phyloP scores from a whole-genome alignment of 139 green algal species.

The Closterium sp. region DNA sequence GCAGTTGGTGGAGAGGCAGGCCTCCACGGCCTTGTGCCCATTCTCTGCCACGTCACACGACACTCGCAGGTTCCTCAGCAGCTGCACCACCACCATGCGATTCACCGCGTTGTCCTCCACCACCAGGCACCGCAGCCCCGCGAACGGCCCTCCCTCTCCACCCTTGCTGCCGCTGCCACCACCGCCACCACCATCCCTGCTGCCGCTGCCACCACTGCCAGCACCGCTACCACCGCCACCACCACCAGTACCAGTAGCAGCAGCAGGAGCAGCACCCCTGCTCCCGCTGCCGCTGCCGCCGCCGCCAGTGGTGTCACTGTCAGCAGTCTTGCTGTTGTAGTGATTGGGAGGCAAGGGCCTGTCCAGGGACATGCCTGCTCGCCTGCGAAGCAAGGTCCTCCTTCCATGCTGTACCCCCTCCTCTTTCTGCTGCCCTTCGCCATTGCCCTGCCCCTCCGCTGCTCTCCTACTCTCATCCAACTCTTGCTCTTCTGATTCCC shows the following conservation, averaged over 20 bases:
- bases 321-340: background rate
- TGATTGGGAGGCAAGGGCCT: background rate
- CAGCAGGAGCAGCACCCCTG: background rate
- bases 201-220: too few species aligned
- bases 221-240: too few species aligned
- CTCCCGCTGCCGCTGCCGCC: background rate
- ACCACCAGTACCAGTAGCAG: too few species aligned
- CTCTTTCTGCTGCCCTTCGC: too few species aligned
- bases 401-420: background rate
- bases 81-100: background rate
- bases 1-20: background rate
- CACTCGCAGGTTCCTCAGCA: background rate
- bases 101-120: background rate
- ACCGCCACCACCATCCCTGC: too few species aligned
- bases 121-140: background rate
- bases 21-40: background rate
- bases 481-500: background rate
- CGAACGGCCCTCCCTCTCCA: background rate
- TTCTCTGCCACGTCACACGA: background rate
- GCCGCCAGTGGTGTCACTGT: too few species aligned
- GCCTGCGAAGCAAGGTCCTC: background rate
- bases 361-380: background rate
- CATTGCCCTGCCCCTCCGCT: background rate
- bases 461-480: too few species aligned
- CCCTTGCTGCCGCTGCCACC: too few species aligned